phyloP scores from a whole-genome alignment of 352 stramenopile genomes.

The Phytopythium litorale region DNA sequence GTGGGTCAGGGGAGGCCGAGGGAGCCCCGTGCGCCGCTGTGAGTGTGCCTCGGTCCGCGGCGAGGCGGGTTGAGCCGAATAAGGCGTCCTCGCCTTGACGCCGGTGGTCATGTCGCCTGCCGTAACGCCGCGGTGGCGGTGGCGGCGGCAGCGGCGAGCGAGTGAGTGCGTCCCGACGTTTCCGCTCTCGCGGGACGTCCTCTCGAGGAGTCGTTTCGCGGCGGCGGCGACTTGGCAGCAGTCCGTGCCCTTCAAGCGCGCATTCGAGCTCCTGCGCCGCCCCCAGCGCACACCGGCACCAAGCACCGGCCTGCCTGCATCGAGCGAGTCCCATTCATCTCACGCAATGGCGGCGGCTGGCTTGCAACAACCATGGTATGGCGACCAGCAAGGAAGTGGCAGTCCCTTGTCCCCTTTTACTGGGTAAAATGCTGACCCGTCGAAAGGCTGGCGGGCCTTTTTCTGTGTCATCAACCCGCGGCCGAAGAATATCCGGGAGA shows the following conservation, averaged over 20 bases:
- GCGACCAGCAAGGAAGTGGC: neutral
- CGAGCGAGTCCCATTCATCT: neutral
- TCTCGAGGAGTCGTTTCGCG: neutral
- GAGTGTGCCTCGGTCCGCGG: no score
- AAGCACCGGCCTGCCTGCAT: no score
- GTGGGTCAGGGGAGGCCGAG: no score
- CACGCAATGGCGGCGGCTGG: no score
- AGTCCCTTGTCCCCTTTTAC: slow-evolving; percentile 1
- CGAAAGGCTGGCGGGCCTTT: neutral
- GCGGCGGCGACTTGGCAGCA: neutral
- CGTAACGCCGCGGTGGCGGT: neutral
- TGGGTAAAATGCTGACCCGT: slow-evolving; percentile 2
- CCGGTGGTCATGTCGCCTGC: neutral
- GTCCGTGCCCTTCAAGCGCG: no score
- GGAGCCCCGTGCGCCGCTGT: no score
- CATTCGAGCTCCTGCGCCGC: no score
- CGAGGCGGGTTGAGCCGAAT: no score
- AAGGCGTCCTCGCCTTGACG: neutral
- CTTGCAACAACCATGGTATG: neutral
- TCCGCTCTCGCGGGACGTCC: neutral
- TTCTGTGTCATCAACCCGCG: neutral
- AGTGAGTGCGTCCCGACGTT: neutral
- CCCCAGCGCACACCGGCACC: no score
- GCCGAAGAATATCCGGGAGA: neutral
- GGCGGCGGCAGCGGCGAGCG: no score